Percentiles rank a stretch among this genome's conserved stretches.
phyloP scores from a whole-genome alignment of 305 asterid species.

The Coffea humblotiana region DNA sequence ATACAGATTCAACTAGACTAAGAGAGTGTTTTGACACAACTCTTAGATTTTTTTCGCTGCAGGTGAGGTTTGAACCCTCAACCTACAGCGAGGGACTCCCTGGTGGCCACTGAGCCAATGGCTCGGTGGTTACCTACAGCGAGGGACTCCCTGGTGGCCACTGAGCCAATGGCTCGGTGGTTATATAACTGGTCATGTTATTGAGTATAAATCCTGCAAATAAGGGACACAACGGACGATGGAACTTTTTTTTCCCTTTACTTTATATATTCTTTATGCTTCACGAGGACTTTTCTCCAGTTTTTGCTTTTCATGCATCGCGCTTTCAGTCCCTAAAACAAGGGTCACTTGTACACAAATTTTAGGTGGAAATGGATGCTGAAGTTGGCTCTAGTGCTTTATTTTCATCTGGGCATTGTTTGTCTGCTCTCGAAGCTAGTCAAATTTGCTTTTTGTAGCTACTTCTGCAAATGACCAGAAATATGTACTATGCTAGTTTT shows the following conservation, averaged over 20 bases:
- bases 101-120: too few relatives aligned
- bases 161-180: too few relatives aligned
- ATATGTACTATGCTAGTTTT: conserved; percentile 16
- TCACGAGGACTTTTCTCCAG: conserved; percentile 41
- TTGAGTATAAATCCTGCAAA: conserved; percentile 45
- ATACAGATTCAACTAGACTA: too few relatives aligned
- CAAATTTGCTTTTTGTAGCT: conserved; percentile 27
- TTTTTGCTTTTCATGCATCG: conserved; percentile 25
- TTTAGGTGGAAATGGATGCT: conserved; percentile 27
- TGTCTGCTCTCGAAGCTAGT: conserved; percentile 38
- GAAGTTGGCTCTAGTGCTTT: conserved; percentile 30
- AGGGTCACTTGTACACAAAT: conserved; percentile 32
- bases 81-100: too few relatives aligned
- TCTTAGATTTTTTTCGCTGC: too few relatives aligned
- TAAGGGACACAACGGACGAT: conserved; percentile 57
- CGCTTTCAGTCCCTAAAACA: conserved; percentile 53
- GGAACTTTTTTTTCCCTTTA: conserved; percentile 34
- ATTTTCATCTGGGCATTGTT: conserved; percentile 30
- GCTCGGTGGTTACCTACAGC: too few relatives aligned
- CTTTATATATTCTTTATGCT: conserved; percentile 34
- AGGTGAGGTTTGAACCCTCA: too few relatives aligned
- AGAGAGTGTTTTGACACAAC: too few relatives aligned
- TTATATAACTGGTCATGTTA: conserved; percentile 8
- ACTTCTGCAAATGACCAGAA: conserved; percentile 24
- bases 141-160: too few relatives aligned